phyloP scores from a whole-genome alignment of 805 yeast species.

The Candida dendrica region DNA sequence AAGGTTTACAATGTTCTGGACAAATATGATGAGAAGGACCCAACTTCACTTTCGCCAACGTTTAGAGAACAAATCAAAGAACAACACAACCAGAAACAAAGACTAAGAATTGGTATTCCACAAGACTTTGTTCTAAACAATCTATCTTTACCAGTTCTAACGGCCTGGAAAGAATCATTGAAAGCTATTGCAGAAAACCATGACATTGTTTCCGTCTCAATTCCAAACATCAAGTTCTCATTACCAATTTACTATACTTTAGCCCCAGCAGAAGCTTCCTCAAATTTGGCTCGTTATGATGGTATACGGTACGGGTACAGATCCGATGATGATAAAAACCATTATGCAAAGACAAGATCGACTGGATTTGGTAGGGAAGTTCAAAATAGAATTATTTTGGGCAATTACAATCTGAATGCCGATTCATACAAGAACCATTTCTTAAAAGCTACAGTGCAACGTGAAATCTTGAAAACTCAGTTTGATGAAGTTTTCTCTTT shows the following conservation, averaged over 20 bases:
- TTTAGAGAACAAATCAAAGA: slow-evolving; percentile 24
- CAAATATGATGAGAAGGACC: slow-evolving; percentile 64
- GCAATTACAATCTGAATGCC: slow-evolving; percentile 79
- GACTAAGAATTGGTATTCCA: slow-evolving; percentile 64
- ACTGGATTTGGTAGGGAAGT: slow-evolving; percentile 77
- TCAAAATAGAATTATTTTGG: slow-evolving; percentile 72
- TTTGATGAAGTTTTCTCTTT: slow-evolving; percentile 56
- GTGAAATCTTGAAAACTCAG: slow-evolving; percentile 55
- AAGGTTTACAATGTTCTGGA: slow-evolving; percentile 52
- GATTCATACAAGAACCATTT: slow-evolving; percentile 66
- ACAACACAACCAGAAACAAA: slow-evolving; percentile 8
- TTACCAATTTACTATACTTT: slow-evolving; percentile 81
- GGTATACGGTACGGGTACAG: slow-evolving; percentile 80
- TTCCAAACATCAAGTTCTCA: slow-evolving; percentile 61
- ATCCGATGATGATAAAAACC: slow-evolving; percentile 28
- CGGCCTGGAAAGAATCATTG: slow-evolving; percentile 41
- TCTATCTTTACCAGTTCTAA: slow-evolving; percentile 38
- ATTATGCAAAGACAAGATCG: slow-evolving; percentile 55
- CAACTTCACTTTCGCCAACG: slow-evolving; percentile 48
- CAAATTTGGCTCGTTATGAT: slow-evolving; percentile 84
- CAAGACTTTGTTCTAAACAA: slow-evolving; percentile 56
- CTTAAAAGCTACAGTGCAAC: slow-evolving; percentile 61
- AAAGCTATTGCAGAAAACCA: slow-evolving; percentile 32
- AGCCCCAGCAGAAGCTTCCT: slow-evolving; percentile 90
- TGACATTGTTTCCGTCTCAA: slow-evolving; percentile 53